A percentile compares a stretch with the other conserved stretches of the same genome.
phyloP scores from a whole-genome alignment of 768 basidiomycete genomes.

The Suillus luteus region DNA sequence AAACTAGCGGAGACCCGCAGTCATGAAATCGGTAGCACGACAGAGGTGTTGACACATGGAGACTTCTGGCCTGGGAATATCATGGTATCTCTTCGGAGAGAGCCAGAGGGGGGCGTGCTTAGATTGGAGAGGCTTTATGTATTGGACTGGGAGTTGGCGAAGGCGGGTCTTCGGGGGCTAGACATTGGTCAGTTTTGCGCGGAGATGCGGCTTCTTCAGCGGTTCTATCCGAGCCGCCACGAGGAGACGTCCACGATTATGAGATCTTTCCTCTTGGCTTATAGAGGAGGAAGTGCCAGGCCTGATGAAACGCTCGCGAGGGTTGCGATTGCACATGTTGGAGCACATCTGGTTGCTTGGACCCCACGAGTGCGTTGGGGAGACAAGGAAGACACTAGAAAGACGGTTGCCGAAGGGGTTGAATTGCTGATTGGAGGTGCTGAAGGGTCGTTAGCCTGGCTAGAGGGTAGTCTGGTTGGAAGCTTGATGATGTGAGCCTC shows the following conservation, averaged over 20 bases:
- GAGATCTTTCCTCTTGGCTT: slow-evolving; percentile 47
- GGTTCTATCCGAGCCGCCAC: slow-evolving; percentile 45
- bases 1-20: slow-evolving; percentile 34
- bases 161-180: slow-evolving; percentile 54
- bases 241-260: slow-evolving; percentile 41
- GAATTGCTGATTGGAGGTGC: slow-evolving; percentile 41
- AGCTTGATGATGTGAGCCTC: slow-evolving; percentile 13
- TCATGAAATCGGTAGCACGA: slow-evolving; percentile 32
- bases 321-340: slow-evolving; percentile 48
- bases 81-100: slow-evolving; percentile 42
- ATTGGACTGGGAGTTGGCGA: slow-evolving; percentile 68
- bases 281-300: slow-evolving; percentile 31
- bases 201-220: slow-evolving; percentile 53
- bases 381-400: slow-evolving; percentile 45
- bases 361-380: slow-evolving; percentile 57
- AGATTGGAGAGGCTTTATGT: slow-evolving; percentile 46
- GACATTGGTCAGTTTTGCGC: slow-evolving; percentile 69
- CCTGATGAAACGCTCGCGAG: slow-evolving; percentile 34
- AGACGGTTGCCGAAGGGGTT: slow-evolving; percentile 53
- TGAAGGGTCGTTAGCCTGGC: slow-evolving; percentile 25
- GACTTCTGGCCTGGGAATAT: slow-evolving; percentile 79
- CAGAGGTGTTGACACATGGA: slow-evolving; percentile 43
- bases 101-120: slow-evolving; percentile 25
- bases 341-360: slow-evolving; percentile 54
- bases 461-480: slow-evolving; percentile 34